These are phyloP conservation scores for Hura crepitans DNA, from an alignment of 441 rosid species.

Conservation along the genomic window DNA sequence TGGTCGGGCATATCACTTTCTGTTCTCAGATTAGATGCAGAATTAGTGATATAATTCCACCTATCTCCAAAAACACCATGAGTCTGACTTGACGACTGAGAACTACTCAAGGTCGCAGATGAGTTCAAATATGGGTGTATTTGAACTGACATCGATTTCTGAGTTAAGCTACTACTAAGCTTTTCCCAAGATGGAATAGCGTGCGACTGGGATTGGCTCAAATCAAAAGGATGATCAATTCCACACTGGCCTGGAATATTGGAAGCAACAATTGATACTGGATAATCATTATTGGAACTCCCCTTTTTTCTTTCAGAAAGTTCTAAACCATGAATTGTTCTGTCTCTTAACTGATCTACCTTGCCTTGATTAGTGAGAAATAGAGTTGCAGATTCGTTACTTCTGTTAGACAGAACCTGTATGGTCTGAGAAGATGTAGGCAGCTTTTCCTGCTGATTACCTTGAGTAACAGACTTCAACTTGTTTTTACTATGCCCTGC, in stretches of 20 bases:
- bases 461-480: constrained; percentile 36
- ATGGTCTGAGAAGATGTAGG: constrained; percentile 41
- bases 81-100: constrained; percentile 43
- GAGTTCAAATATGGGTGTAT: constrained; percentile 44
- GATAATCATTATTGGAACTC: constrained; percentile 35
- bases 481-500: constrained; percentile 48
- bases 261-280: constrained; percentile 46
- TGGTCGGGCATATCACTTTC: constrained; percentile 40
- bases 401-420: constrained; percentile 38
- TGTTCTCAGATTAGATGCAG: constrained; percentile 38
- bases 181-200: constrained; percentile 56
- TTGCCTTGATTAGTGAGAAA: constrained; percentile 45
- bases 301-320: constrained; percentile 43
- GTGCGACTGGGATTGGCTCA: constrained; percentile 47
- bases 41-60: constrained; percentile 45
- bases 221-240: constrained; percentile 38
- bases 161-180: constrained; percentile 42
- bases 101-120: constrained; percentile 43
- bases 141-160: constrained; percentile 51
- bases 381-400: constrained; percentile 35
- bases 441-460: constrained; percentile 36
- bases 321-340: constrained; percentile 40
- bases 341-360: constrained; percentile 46
- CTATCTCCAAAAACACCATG: constrained; percentile 49
- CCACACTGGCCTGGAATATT: constrained; percentile 39